Evolutionary conservation across 352 stramenopile genomes (phyloP).

Genomic region (Thalassiosira ordinaria): DNA sequence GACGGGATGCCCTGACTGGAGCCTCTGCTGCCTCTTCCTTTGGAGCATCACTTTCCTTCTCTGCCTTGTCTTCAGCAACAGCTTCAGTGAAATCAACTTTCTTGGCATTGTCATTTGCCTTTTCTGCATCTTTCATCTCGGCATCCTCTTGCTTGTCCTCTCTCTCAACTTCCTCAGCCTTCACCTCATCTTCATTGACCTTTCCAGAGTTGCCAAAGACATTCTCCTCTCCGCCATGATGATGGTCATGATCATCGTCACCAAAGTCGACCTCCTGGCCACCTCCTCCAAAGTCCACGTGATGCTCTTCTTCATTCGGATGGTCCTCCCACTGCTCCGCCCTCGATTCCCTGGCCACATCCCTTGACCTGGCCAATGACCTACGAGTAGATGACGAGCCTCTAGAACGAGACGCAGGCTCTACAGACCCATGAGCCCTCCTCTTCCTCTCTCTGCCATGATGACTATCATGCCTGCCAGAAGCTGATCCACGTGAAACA

Average conservation of each 20-base stretch:
- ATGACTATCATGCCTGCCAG: no score
- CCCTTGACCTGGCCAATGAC: no score
- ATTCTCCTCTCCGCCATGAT: no score
- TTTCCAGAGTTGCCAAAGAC: conserved; percentile 27
- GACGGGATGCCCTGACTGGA: background rate
- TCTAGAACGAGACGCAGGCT: background rate
- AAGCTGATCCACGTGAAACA: background rate
- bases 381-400: no score
- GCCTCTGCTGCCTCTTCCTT: no score
- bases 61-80: no score
- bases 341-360: no score
- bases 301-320: conserved; percentile 4
- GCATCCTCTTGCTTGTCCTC: background rate
- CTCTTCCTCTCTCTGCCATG: conserved; percentile 9
- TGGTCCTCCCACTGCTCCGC: no score
- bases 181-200: background rate
- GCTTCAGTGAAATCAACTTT: conserved; percentile 8
- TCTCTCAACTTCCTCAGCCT: conserved; percentile 11
- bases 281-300: conserved; percentile 37
- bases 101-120: background rate
- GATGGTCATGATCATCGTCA: background rate
- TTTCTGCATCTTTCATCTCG: background rate
- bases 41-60: no score
- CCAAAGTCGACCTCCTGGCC: background rate
- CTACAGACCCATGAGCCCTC: background rate